Evolutionary conservation across 306 rosid species (phyloP).

Genomic region (Citrullus mucosospermus): DNA sequence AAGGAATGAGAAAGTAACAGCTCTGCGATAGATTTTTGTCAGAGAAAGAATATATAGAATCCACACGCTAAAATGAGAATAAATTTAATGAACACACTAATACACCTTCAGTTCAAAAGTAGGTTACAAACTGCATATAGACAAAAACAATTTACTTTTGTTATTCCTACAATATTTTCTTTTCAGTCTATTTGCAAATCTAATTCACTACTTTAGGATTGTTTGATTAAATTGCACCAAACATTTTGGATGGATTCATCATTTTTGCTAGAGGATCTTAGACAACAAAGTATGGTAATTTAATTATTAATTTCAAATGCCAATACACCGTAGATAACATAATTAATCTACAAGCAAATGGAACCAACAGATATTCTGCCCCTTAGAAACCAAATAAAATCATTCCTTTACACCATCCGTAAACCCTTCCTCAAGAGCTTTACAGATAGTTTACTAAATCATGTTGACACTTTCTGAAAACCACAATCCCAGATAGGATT

Average conservation of each 20-base stretch:
- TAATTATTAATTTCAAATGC: not conserved
- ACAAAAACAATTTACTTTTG: not conserved
- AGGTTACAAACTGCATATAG: not conserved
- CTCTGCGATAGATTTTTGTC: not conserved
- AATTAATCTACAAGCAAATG: not conserved
- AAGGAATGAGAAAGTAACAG: constrained; percentile 1
- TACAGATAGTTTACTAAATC: not conserved
- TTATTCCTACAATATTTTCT: not conserved
- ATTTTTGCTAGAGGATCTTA: not conserved
- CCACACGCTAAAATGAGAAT: not conserved
- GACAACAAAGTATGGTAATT: not conserved
- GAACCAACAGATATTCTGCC: not conserved
- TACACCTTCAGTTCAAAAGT: not conserved
- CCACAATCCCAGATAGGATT: not conserved
- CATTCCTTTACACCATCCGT: not conserved
- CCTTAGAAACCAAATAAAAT: not conserved
- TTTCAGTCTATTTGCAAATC: not conserved
- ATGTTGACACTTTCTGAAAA: not conserved
- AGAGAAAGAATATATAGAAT: not conserved
- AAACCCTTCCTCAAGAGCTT: not conserved
- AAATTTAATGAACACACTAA: not conserved
- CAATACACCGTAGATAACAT: not conserved
- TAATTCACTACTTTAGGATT: not conserved
- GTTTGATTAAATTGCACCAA: not conserved
- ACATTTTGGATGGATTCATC: not conserved